Evolutionary conservation across 2,329 filamentous ascomycete species (phyloP), one percentile per base, ranked within the genome.

Genomic region (Samsoniella hepiali): DNA sequence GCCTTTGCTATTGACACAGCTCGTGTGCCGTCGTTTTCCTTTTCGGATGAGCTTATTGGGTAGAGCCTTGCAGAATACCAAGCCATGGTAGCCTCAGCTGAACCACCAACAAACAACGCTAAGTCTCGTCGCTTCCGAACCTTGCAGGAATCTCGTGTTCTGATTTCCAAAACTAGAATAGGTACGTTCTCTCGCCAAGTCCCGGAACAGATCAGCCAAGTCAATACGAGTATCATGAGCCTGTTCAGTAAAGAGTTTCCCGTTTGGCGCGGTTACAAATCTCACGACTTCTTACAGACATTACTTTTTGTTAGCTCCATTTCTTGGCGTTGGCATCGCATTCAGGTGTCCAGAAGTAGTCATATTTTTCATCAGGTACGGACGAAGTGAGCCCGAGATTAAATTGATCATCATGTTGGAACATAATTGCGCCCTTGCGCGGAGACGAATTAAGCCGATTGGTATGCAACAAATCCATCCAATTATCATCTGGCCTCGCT

Each of bases 271-370:
- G n/a, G 32, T 56, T 15, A 22, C 15, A 32, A 56, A 44, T 32
- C 22, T 44, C 38, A 44, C 15, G 5, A 44, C 15, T 51, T 32
- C 38, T 44, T 38, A 10, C 42, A 38, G n/a, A 4, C n/a, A 38
- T 15, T 15, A 17, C 2, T 22, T 15, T n/a, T 29, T 17, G 7
- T 15, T 13, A 34, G 55, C 40, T 47, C 7, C 11, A 13, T 1
- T 29, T 22, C 40, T 40, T 57, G 40, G 55, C 31, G n/a, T 22
- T 6, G 31, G 9, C 11, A 27, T 38, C 34, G 34, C 45, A 13
- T 27, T 51, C 57, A 59, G 10, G 36, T 44, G 36, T 51, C 57
- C 57, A 5, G 32, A 59, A 59, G 47, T 36, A 27, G 57, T 22
- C 22, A 15, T 32, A n/a, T 8, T 34, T 31, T 53, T 53, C 49